Evolutionary conservation across 1,139 yeast species (phyloP), one percentile per base, ranked within the genome.

Genomic region (Kodamaea alishanica): DNA sequence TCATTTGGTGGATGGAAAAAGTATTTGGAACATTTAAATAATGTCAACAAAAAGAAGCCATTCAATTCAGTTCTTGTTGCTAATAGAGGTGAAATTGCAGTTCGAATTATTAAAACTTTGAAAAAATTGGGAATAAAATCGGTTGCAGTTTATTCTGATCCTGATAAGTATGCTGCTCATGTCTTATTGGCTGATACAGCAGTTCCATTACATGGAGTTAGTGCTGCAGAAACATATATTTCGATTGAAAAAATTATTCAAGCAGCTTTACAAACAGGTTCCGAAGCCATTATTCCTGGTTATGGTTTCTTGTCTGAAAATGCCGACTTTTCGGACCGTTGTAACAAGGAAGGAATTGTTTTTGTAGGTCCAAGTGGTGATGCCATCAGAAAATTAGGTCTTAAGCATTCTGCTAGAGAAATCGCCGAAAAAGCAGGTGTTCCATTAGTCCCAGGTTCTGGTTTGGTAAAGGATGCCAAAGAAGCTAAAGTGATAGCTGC

Each of bases 81-180:
- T 28, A 92, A 92, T 68, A 79, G 98, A 65, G 98, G 98, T 59
- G 98, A 92, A 65, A 92, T 92, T 55, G 97, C 98, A 3, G 97
- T 89, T 27, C 75, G 98, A 58, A 86, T 92, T 50, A 87, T 90
- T 56, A 84, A 78, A 58, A 90, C 98, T 6, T 71, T 90, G 56
- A 87, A 86, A 61, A 83, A 82, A 59, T 62, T 90, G 52, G 80
- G 81, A 3, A 86, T 92, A 50, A 77, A 73, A 51, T 70, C 96
- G 0, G 82, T 92, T 48, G 94, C 97, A 2, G 84, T 92, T 34
- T 92, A 85, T 63, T 86, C 97, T 8, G 95, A 88, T 54, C 84
- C 89, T 5, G 98, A 92, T 58, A 77, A 84, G 54, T 87, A 86
- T 54, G 84, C 97, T 8, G 81, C 84, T 54, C 97, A 92, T 59